phyloP scores from a whole-genome alignment of 805 yeast species.

The Pichia kluyveri region DNA sequence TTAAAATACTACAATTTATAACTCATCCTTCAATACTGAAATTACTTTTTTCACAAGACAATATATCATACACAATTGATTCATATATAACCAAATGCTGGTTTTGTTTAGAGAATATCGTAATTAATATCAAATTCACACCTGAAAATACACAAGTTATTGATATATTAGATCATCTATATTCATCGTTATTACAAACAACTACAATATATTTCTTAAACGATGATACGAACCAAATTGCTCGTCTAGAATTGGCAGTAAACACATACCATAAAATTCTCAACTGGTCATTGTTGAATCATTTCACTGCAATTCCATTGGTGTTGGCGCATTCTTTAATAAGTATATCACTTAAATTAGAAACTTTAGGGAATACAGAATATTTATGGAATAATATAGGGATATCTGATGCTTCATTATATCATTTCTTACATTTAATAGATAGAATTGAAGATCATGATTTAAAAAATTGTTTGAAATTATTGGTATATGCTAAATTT shows the following conservation, averaged over 20 bases:
- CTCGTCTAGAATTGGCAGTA: constrained; percentile 13
- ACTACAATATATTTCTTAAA: constrained; percentile 13
- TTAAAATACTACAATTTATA: constrained; percentile 20
- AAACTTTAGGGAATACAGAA: constrained; percentile 10
- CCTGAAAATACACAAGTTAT: constrained; percentile 7
- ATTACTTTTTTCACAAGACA: constrained; percentile 15
- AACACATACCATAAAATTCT: constrained; percentile 20
- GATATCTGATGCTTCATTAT: constrained; percentile 6
- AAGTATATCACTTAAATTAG: constrained; percentile 14
- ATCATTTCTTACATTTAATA: background rate
- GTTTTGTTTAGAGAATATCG: constrained; percentile 26
- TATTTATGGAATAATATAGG: constrained; percentile 18
- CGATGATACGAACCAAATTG: constrained; percentile 12
- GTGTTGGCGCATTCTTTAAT: constrained; percentile 20
- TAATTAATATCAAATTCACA: constrained; percentile 17
- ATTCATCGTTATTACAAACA: constrained; percentile 18
- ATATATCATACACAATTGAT: constrained; percentile 16
- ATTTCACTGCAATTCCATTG: constrained; percentile 20
- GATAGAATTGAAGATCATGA: constrained; percentile 12
- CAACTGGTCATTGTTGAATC: constrained; percentile 21
- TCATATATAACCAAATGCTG: constrained; percentile 21
- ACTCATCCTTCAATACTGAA: constrained; percentile 16
- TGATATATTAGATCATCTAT: constrained; percentile 20
- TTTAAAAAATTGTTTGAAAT: constrained; percentile 14
- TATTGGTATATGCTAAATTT: constrained; percentile 7